Conservation (phyloP, 192 early-diverging fungal genomes). For the Backusella westeae region DNA sequence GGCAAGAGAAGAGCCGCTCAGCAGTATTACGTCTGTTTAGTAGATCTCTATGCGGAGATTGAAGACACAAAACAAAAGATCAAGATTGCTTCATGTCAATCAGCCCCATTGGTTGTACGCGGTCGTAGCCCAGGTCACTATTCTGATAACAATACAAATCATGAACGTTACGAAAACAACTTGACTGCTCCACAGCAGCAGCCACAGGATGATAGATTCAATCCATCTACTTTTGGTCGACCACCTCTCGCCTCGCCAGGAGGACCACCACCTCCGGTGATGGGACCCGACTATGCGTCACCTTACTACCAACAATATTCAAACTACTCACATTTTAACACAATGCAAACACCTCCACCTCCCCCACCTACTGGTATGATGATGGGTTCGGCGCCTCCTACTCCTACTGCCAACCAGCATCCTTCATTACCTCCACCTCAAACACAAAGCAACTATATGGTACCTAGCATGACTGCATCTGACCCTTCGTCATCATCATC, state of each 20-base stretch:
- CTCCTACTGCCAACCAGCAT: constrained; percentile 15
- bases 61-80: constrained; percentile 51
- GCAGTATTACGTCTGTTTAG: constrained; percentile 87
- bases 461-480: constrained; percentile 34
- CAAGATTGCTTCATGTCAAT: constrained; percentile 67
- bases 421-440: constrained; percentile 12
- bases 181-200: not conserved
- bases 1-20: constrained; percentile 91
- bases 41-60: constrained; percentile 77
- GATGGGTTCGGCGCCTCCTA: constrained; percentile 25
- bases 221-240: constrained; percentile 7
- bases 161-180: constrained; percentile 15
- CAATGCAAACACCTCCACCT: not conserved
- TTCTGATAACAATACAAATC: constrained; percentile 46
- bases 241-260: constrained; percentile 7
- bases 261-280: not conserved
- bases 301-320: constrained; percentile 14
- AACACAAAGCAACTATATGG: constrained; percentile 30
- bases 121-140: constrained; percentile 95
- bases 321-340: constrained; percentile 2
- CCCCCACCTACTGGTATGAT: constrained; percentile 11
- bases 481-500: constrained; percentile 34
- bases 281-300: constrained; percentile 19
- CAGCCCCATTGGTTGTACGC: constrained; percentile 85
- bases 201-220: constrained; percentile 17